Conservation (phyloP, 352 stramenopile species). For the Phytophthora cactorum region DNA sequence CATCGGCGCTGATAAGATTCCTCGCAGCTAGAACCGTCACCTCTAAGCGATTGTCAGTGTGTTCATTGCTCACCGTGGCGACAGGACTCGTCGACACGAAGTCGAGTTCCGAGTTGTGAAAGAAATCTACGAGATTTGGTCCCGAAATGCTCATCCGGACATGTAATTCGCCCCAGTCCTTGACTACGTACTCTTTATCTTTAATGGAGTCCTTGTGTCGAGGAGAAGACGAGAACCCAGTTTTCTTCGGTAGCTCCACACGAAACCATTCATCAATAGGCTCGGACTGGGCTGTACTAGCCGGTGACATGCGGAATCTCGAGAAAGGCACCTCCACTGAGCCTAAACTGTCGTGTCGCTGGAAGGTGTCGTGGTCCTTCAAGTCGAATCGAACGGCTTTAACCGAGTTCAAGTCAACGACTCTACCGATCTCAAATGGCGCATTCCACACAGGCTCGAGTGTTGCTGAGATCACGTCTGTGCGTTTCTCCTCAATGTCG, state of each 20-base stretch:
- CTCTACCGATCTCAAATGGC: constrained; percentile 51
- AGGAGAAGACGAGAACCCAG: constrained; percentile 27
- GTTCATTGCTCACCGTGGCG: constrained; percentile 51
- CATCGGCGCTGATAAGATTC: constrained; percentile 58
- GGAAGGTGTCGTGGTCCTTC: constrained; percentile 64
- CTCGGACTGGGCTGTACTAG: constrained; percentile 62
- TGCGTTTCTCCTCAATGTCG: constrained; percentile 63
- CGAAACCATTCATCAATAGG: constrained; percentile 73
- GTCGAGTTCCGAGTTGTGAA: constrained; percentile 48
- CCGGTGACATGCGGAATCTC: constrained; percentile 69
- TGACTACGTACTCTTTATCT: constrained; percentile 51
- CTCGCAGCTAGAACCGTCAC: constrained; percentile 59
- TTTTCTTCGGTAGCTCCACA: constrained; percentile 49
- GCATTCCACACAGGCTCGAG: constrained; percentile 66
- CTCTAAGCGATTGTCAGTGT: constrained; percentile 78
- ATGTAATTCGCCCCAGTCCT: constrained; percentile 63
- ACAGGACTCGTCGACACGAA: constrained; percentile 49
- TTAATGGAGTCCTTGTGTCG: background rate
- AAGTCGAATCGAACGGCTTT: constrained; percentile 71
- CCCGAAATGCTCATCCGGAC: constrained; percentile 70
- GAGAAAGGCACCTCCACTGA: constrained; percentile 64
- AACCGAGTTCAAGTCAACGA: constrained; percentile 57
- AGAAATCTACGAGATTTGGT: constrained; percentile 71
- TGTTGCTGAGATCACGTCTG: constrained; percentile 53
- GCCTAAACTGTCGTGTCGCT: constrained; percentile 58